phyloP scores from a whole-genome alignment of 176 grass and related monocot species.

The Oryza officinalis region DNA sequence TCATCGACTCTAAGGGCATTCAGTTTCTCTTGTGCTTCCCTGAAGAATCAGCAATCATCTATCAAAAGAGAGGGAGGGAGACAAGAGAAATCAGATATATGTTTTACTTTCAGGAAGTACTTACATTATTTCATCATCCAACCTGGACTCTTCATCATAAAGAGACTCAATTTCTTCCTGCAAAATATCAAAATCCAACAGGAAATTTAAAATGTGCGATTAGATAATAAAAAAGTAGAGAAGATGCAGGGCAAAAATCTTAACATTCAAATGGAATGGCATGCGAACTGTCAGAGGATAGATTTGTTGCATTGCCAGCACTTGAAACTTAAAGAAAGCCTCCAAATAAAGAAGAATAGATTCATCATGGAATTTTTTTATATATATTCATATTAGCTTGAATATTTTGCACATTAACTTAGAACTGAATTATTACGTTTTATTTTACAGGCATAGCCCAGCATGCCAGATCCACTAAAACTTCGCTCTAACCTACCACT shows the following conservation, averaged over 20 bases:
- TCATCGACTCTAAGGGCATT: constrained; percentile 51
- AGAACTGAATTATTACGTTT: not conserved
- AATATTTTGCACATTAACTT: constrained; percentile 8
- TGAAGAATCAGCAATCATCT: constrained; percentile 50
- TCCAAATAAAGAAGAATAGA: not conserved
- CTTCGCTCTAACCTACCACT: not conserved
- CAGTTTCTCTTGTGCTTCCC: constrained; percentile 73
- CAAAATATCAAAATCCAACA: constrained; percentile 26
- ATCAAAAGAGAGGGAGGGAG: not conserved
- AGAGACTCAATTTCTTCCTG: constrained; percentile 71
- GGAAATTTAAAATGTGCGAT: constrained; percentile 18
- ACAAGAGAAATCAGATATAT: not conserved
- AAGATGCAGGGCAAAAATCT: constrained; percentile 4
- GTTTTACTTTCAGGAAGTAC: constrained; percentile 27
- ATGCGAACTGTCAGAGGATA: not conserved
- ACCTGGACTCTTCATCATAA: constrained; percentile 53
- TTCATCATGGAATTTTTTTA: not conserved
- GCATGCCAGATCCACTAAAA: constrained; percentile 7
- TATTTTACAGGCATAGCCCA: not conserved
- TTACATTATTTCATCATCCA: constrained; percentile 80
- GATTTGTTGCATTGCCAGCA: constrained; percentile 3
- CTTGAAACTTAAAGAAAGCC: constrained; percentile 16
- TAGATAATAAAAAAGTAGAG: constrained; percentile 23
- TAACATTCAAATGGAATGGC: constrained; percentile 20
- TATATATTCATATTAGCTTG: constrained; percentile 4